These are phyloP conservation scores for Macrotyloma uniflorum DNA, from an alignment of 306 rosid species.

Conservation along the genomic window DNA sequence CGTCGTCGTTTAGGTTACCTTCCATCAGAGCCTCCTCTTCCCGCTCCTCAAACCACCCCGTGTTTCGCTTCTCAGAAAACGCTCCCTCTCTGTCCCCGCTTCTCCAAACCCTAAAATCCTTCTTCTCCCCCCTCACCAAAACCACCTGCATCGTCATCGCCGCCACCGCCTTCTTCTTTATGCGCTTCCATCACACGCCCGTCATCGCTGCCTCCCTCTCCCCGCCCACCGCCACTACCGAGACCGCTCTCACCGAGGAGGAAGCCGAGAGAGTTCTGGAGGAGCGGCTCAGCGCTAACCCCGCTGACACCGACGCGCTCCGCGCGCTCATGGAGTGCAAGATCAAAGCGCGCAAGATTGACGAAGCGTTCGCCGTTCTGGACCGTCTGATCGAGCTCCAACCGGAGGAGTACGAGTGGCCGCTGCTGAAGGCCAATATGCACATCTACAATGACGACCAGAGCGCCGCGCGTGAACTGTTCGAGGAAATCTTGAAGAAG, in stretches of 20 bases:
- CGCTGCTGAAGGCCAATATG: slow-evolving; percentile 75
- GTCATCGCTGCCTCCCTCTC: slow-evolving; percentile 65
- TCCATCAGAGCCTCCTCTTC: slow-evolving; percentile 46
- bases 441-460: slow-evolving; percentile 55
- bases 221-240: slow-evolving; percentile 42
- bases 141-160: slow-evolving; percentile 67
- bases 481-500: slow-evolving; percentile 66
- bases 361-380: slow-evolving; percentile 61
- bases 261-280: slow-evolving; percentile 55
- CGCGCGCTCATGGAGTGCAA: slow-evolving; percentile 73
- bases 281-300: slow-evolving; percentile 48
- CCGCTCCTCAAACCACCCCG: slow-evolving; percentile 15
- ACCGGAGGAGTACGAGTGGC: slow-evolving; percentile 83
- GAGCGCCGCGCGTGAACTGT: slow-evolving; percentile 50
- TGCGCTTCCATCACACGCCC: slow-evolving; percentile 59
- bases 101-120: slow-evolving; percentile 51
- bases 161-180: slow-evolving; percentile 73
- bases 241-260: slow-evolving; percentile 32
- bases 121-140: slow-evolving; percentile 49
- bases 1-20: slow-evolving; percentile 40
- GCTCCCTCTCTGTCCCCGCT: slow-evolving; percentile 20
- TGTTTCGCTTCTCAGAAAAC: slow-evolving; percentile 23
- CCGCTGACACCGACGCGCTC: slow-evolving; percentile 65
- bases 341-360: slow-evolving; percentile 56
- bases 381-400: slow-evolving; percentile 76